phyloP scores from a whole-genome alignment of 352 stramenopile genomes.

The Phytophthora ohioensis region DNA sequence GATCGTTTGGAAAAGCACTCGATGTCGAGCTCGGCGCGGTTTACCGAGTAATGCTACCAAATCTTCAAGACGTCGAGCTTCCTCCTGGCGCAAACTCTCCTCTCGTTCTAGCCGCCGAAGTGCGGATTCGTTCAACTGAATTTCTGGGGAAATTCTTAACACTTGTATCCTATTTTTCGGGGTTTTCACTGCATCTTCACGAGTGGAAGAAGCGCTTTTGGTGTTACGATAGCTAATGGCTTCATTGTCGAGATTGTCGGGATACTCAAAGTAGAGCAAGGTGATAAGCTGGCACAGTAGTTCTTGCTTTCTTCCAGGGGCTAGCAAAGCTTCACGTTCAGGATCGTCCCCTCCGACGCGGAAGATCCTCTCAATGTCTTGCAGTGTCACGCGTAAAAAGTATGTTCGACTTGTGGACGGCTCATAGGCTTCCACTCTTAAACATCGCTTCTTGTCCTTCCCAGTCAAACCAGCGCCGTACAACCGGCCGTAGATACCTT shows the following conservation, averaged over 20 bases:
- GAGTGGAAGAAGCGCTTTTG: neutral
- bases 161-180: conserved; percentile 17
- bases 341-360: conserved; percentile 29
- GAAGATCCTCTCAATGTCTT: conserved; percentile 69
- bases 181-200: neutral
- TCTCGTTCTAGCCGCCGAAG: conserved; percentile 60
- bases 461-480: conserved; percentile 56
- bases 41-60: conserved; percentile 55
- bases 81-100: conserved; percentile 55
- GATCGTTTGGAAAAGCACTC: conserved; percentile 46
- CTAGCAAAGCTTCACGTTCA: conserved; percentile 48
- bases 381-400: conserved; percentile 51
- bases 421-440: conserved; percentile 70
- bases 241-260: neutral
- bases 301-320: conserved; percentile 59
- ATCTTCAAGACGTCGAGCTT: conserved; percentile 55
- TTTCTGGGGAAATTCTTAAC: conserved; percentile 53
- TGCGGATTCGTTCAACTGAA: conserved; percentile 55
- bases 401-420: conserved; percentile 40
- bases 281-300: conserved; percentile 60
- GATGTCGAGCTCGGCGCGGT: conserved; percentile 56
- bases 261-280: conserved; percentile 77
- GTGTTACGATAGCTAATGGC: neutral
- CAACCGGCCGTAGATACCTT: conserved; percentile 64
- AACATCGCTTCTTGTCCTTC: conserved; percentile 37